Percentiles rank a stretch among this genome's conserved stretches.
phyloP scores from a whole-genome alignment of 2,329 filamentous ascomycete species.

The Fusarium irregulare region DNA sequence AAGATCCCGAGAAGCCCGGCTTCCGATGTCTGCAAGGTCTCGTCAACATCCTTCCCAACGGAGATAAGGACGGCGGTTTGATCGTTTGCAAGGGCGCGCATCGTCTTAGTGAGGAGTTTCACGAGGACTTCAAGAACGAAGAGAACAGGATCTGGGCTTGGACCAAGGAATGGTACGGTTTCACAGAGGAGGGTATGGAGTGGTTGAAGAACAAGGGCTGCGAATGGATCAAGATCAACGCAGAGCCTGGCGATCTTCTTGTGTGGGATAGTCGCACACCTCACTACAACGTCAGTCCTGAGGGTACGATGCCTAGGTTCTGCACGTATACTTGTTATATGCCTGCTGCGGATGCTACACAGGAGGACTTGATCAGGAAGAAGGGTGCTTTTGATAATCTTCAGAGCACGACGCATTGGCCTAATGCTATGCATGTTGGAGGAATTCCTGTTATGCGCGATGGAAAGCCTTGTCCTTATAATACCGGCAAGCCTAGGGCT shows the following conservation, averaged over 20 bases:
- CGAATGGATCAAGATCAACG: slow-evolving; percentile 15
- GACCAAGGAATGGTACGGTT: slow-evolving; percentile 17
- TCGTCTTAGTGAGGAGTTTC: neutral
- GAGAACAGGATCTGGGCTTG: slow-evolving; percentile 14
- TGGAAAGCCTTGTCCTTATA: slow-evolving; percentile 20
- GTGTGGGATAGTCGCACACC: slow-evolving; percentile 22
- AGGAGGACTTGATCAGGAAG: slow-evolving; percentile 16
- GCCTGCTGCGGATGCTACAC: slow-evolving; percentile 9
- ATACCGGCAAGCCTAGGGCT: slow-evolving; percentile 1
- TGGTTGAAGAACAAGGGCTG: slow-evolving; percentile 22
- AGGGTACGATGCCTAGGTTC: neutral
- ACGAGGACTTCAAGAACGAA: slow-evolving; percentile 6
- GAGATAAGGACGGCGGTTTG: neutral
- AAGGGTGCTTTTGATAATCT: slow-evolving; percentile 14
- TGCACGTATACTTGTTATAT: slow-evolving; percentile 23
- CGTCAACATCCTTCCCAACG: slow-evolving; percentile 10
- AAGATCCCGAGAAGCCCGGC: slow-evolving; percentile 8
- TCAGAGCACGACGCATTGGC: slow-evolving; percentile 11
- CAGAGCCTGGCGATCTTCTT: neutral
- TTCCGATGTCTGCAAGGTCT: slow-evolving; percentile 15
- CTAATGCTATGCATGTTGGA: slow-evolving; percentile 21
- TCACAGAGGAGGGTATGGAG: neutral
- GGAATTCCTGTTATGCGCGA: slow-evolving; percentile 11
- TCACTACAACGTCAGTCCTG: slow-evolving; percentile 19
- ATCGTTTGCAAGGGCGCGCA: slow-evolving; percentile 15